Conservation (phyloP, 2,329 filamentous ascomycete species). For the Colletotrichum sublineola region DNA sequence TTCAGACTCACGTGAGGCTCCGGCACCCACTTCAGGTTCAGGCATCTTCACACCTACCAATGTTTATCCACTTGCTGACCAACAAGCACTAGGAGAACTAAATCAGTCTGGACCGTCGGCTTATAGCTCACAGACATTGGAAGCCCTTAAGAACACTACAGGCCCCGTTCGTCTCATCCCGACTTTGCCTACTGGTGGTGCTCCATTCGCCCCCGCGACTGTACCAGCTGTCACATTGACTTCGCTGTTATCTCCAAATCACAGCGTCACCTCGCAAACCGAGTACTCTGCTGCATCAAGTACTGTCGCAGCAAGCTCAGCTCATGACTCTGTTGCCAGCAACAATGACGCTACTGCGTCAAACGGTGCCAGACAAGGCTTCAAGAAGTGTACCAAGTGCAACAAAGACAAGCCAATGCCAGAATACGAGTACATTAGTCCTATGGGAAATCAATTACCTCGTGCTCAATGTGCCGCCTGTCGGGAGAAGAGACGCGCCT, state of each 20-base stretch:
- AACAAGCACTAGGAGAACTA: neutral
- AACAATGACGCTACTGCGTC: no score
- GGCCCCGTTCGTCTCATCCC: constrained; percentile 5
- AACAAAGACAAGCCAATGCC: neutral
- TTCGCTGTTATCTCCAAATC: no score
- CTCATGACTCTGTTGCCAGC: neutral
- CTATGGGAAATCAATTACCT: neutral
- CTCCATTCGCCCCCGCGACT: neutral
- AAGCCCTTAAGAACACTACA: neutral
- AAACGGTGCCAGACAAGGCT: neutral
- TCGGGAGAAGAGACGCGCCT: constrained; percentile 19
- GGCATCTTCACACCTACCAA: neutral
- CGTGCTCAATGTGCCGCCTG: constrained; percentile 12
- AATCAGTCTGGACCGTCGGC: neutral
- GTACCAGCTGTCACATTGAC: no score
- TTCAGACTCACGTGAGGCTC: neutral
- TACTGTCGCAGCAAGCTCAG: no score
- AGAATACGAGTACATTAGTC: neutral
- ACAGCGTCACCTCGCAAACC: neutral
- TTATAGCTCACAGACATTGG: neutral
- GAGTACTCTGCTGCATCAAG: no score
- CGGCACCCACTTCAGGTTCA: no score
- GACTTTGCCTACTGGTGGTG: neutral
- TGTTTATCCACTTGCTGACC: accelerated
- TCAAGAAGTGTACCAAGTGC: constrained; percentile 23